These are phyloP conservation scores for Tylopilus vinaceipallidus DNA, from an alignment of 768 basidiomycete genomes.

Conservation along the genomic window DNA sequence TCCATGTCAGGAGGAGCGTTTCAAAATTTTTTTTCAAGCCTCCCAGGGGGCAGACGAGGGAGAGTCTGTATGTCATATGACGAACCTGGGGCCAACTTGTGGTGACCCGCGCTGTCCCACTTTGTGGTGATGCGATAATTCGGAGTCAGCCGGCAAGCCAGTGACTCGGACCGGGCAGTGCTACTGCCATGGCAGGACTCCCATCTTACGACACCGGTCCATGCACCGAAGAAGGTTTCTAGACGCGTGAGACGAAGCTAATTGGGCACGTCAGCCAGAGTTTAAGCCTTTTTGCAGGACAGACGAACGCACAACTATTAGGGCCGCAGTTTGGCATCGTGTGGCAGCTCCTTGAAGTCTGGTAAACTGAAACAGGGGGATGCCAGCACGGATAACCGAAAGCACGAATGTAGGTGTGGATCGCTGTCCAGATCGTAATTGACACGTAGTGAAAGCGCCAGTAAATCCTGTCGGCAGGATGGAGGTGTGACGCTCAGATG, in stretches of 20 bases:
- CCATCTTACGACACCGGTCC: constrained; percentile 10
- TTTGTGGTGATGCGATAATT: constrained; percentile 1
- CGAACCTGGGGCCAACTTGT: no score
- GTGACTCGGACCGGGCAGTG: no score
- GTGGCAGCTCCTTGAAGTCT: background rate
- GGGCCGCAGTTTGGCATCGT: no score
- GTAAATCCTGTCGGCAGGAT: no score
- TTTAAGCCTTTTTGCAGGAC: no score
- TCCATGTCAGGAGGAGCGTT: background rate
- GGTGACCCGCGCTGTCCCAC: no score
- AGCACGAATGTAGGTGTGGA: no score
- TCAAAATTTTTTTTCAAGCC: no score
- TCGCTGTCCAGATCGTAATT: constrained; percentile 1
- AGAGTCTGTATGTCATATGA: no score
- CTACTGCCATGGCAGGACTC: background rate
- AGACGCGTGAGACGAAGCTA: constrained; percentile 3
- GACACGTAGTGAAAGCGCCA: background rate
- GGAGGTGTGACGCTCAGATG: background rate
- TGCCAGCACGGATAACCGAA: background rate
- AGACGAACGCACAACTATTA: no score
- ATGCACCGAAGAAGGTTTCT: background rate
- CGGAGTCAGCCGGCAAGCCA: no score
- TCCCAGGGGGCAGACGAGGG: no score
- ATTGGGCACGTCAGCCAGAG: background rate
- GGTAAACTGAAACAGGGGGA: constrained; percentile 17